Conservation (phyloP, 2,329 filamentous ascomycete genomes). For the Cytospora chrysosperma region DNA sequence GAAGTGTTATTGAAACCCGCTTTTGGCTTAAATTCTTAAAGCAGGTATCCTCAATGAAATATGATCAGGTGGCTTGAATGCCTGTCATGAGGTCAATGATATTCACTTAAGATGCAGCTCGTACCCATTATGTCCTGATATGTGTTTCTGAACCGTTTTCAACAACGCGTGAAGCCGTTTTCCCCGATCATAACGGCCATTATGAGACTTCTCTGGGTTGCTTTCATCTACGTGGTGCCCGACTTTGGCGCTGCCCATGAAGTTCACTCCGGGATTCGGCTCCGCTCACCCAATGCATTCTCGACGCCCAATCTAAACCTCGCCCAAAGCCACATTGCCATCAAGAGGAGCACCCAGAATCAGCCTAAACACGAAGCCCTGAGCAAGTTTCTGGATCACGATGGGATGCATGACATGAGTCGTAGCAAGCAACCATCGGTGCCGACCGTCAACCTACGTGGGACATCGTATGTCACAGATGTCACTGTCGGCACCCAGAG, state of each 20-base stretch:
- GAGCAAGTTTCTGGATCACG: no score
- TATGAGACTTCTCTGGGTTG: background rate
- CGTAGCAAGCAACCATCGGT: no score
- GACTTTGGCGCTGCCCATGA: no score
- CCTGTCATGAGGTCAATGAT: background rate
- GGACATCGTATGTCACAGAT: slow-evolving; percentile 30
- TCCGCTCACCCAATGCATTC: background rate
- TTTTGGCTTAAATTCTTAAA: background rate
- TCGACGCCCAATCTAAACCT: no score
- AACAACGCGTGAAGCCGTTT: background rate
- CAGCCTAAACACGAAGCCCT: no score
- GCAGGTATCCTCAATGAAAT: background rate
- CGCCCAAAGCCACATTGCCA: no score
- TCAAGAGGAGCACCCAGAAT: no score
- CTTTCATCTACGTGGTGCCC: background rate
- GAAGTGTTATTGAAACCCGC: background rate
- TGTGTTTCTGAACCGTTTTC: background rate
- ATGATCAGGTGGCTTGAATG: background rate
- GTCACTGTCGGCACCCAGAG: slow-evolving; percentile 29
- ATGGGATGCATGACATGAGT: no score
- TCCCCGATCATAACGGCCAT: background rate
- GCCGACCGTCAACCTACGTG: no score
- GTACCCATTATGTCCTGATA: background rate
- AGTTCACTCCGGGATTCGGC: background rate
- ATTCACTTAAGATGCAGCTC: background rate